phyloP scores from a whole-genome alignment of 2,329 filamentous ascomycete species.

The Thelonectria olida region DNA sequence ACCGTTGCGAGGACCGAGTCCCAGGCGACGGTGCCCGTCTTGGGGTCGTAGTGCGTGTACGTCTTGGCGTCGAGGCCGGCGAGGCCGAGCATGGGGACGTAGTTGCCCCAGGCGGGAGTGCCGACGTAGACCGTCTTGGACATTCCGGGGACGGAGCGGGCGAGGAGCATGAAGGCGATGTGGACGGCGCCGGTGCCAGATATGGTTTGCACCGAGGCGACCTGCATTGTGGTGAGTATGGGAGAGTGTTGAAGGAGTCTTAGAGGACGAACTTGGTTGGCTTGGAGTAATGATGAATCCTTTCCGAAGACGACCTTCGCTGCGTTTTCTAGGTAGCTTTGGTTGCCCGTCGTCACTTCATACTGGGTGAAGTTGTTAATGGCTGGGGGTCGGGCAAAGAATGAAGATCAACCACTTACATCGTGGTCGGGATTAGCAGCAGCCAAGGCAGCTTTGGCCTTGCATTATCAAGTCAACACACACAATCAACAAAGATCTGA shows the following conservation, averaged over 20 bases:
- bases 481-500: background rate
- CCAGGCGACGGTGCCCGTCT: slow-evolving; percentile 40
- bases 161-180: slow-evolving; percentile 45
- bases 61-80: slow-evolving; percentile 40
- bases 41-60: slow-evolving; percentile 44
- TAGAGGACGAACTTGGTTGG: background rate
- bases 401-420: slow-evolving; percentile 24
- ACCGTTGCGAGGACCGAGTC: slow-evolving; percentile 33
- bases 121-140: slow-evolving; percentile 40
- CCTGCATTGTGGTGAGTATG: slow-evolving; percentile 9
- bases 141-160: slow-evolving; percentile 33
- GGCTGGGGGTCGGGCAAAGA: background rate
- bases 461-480: background rate
- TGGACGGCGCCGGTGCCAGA: slow-evolving; percentile 50
- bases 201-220: slow-evolving; percentile 49
- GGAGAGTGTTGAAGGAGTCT: no score
- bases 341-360: slow-evolving; percentile 46
- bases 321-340: slow-evolving; percentile 41
- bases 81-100: slow-evolving; percentile 42
- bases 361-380: slow-evolving; percentile 35
- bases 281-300: slow-evolving; percentile 7
- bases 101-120: slow-evolving; percentile 44
- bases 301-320: slow-evolving; percentile 44
- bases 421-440: slow-evolving; percentile 38
- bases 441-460: slow-evolving; percentile 38